phyloP scores from a whole-genome alignment of 805 yeast species.

The Kurtzmaniella cleridarum region DNA sequence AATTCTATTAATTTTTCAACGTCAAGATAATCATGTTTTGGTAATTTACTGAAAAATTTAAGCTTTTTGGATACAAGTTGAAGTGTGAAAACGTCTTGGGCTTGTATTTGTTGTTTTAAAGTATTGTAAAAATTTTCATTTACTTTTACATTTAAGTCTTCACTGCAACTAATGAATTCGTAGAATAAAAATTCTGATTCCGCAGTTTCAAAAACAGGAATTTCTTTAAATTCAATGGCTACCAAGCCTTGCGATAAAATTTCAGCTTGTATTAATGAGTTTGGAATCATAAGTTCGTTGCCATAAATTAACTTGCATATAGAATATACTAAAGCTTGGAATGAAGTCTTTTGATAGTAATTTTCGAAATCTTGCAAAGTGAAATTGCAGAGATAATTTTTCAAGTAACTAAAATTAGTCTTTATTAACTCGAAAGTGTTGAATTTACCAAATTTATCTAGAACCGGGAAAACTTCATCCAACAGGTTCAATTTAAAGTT shows the following conservation, averaged over 20 bases:
- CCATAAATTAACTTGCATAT: too few species aligned
- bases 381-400: slow-evolving; percentile 13
- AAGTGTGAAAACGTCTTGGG: slow-evolving; percentile 17
- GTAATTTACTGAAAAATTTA: slow-evolving; percentile 21
- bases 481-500: slow-evolving; percentile 24
- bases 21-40: slow-evolving; percentile 7
- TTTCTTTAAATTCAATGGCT: too few species aligned
- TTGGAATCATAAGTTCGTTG: too few species aligned
- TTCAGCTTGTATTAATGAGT: too few species aligned
- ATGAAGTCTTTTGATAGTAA: too few species aligned
- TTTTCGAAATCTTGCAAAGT: slow-evolving; percentile 21
- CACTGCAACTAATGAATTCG: too few species aligned
- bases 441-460: slow-evolving; percentile 36
- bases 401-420: background rate
- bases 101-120: slow-evolving; percentile 12
- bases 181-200: too few species aligned
- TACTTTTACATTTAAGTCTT: too few species aligned
- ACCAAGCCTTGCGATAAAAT: too few species aligned
- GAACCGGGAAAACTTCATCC: slow-evolving; percentile 17
- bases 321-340: too few species aligned
- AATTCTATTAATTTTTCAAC: background rate
- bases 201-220: too few species aligned
- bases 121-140: slow-evolving; percentile 9
- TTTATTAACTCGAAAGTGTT: slow-evolving; percentile 24
- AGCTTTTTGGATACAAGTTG: slow-evolving; percentile 16